Percentiles rank a stretch among this genome's conserved stretches.
Conservation (phyloP, 345 rosid species). For the Gynandropsis gynandra region DNA sequence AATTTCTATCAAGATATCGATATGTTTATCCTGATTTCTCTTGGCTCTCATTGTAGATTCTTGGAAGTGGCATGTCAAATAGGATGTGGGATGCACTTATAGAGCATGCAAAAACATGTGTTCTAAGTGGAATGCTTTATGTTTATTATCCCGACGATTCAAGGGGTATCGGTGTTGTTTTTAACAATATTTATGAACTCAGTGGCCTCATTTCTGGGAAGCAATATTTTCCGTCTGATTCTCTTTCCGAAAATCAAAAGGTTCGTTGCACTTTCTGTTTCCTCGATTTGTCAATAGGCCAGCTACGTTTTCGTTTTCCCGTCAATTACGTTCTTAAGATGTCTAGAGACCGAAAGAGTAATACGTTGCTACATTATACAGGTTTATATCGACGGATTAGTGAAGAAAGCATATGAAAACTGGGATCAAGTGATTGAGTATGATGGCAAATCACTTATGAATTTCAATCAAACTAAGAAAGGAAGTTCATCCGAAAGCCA, state of each 20-base stretch:
- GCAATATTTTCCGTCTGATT: slow-evolving; percentile 54
- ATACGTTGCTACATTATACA: slow-evolving; percentile 20
- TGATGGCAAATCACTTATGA: slow-evolving; percentile 69
- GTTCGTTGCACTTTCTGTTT: slow-evolving; percentile 27
- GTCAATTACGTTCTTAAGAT: background rate
- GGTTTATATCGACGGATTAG: slow-evolving; percentile 75
- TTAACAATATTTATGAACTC: slow-evolving; percentile 72
- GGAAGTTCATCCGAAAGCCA: slow-evolving; percentile 29
- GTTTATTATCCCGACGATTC: slow-evolving; percentile 71
- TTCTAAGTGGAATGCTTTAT: slow-evolving; percentile 66
- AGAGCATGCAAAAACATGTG: slow-evolving; percentile 94
- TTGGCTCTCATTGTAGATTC: slow-evolving; percentile 45
- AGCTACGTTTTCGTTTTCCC: background rate
- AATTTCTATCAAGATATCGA: slow-evolving; percentile 1
- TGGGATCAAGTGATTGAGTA: slow-evolving; percentile 88
- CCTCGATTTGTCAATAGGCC: background rate
- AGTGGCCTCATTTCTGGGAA: slow-evolving; percentile 72
- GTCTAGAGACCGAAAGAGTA: background rate
- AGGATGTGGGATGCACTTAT: slow-evolving; percentile 97
- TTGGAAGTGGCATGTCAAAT: slow-evolving; percentile 99
- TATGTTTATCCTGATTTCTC: slow-evolving; percentile 12
- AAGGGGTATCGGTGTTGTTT: slow-evolving; percentile 56
- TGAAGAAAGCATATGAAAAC: slow-evolving; percentile 95
- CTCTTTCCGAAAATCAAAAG: slow-evolving; percentile 86
- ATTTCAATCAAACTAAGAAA: slow-evolving; percentile 40